Conservation (phyloP, 2,329 filamentous ascomycete genomes). For the Celoporthe dispersa region DNA sequence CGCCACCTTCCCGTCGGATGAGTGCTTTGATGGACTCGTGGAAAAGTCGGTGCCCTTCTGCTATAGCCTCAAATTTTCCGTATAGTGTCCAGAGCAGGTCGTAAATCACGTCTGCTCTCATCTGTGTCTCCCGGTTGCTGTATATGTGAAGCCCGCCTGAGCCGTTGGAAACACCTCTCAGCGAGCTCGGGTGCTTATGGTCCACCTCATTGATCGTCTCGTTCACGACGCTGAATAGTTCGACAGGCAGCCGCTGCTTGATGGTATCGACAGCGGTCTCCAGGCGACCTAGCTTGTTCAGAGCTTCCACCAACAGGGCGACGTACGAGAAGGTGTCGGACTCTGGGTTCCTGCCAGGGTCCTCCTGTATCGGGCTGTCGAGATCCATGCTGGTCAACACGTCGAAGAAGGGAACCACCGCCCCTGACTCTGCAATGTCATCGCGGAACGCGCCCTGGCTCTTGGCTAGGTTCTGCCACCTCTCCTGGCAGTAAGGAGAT, state of each 20-base stretch:
- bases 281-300: slow-evolving; percentile 86
- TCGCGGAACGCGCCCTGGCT: slow-evolving; percentile 60
- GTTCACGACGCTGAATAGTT: slow-evolving; percentile 91
- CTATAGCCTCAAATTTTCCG: slow-evolving; percentile 96
- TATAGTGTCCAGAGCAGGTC: slow-evolving; percentile 92
- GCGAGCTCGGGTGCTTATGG: slow-evolving; percentile 83
- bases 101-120: slow-evolving; percentile 83
- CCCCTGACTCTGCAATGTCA: slow-evolving; percentile 49
- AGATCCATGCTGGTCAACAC: slow-evolving; percentile 66
- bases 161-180: slow-evolving; percentile 61
- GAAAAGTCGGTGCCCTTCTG: slow-evolving; percentile 90
- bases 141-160: slow-evolving; percentile 65
- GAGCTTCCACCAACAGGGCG: slow-evolving; percentile 80
- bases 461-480: slow-evolving; percentile 85
- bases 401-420: slow-evolving; percentile 59
- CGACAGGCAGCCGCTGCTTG: slow-evolving; percentile 90
- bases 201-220: slow-evolving; percentile 95
- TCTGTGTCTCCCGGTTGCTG: slow-evolving; percentile 71
- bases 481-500: slow-evolving; percentile 94
- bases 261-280: slow-evolving; percentile 87
- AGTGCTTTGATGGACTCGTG: slow-evolving; percentile 91
- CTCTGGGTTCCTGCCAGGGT: slow-evolving; percentile 91
- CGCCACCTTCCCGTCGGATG: slow-evolving; percentile 75
- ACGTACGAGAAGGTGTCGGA: slow-evolving; percentile 96
- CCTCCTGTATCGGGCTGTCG: slow-evolving; percentile 71